Percentiles rank a stretch among this genome's conserved stretches.
phyloP scores from a whole-genome alignment of 108 stramenopile species.

The Nitzschia inconspicua region DNA sequence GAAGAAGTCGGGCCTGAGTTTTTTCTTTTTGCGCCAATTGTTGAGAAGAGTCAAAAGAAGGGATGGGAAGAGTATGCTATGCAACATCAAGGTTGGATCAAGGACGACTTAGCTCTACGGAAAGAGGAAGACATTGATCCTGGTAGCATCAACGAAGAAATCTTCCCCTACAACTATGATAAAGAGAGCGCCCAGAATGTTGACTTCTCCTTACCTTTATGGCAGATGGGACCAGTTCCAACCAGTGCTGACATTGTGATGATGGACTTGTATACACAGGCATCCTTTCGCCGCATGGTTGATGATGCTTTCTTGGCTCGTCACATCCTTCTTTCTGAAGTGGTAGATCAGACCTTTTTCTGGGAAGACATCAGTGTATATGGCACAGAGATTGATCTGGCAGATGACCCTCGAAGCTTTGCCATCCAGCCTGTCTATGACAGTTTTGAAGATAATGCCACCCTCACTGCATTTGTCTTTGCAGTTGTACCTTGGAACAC shows the following conservation, averaged over 20 bases:
- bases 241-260: constrained; percentile 41
- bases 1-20: constrained; percentile 33
- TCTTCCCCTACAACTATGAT: constrained; percentile 27
- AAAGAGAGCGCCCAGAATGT: constrained; percentile 7
- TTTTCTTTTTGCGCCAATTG: constrained; percentile 41
- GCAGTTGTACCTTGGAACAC: constrained; percentile 15
- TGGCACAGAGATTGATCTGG: background rate
- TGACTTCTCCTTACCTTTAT: constrained; percentile 38
- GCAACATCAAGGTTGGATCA: constrained; percentile 14
- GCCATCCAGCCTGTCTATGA: constrained; percentile 8
- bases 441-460: background rate
- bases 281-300: constrained; percentile 14
- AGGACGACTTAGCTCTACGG: constrained; percentile 22
- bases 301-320: background rate
- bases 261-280: constrained; percentile 47
- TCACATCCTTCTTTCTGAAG: constrained; percentile 8
- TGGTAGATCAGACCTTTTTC: constrained; percentile 8
- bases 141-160: constrained; percentile 8
- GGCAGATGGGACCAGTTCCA: constrained; percentile 50
- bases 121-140: constrained; percentile 19
- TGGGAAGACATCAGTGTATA: background rate
- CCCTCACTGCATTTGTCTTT: constrained; percentile 4
- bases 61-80: constrained; percentile 2
- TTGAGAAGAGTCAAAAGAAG: constrained; percentile 21
- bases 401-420: background rate